A percentile compares a stretch with the other conserved stretches of the same genome.
phyloP scores from a whole-genome alignment of 768 basidiomycete species.

The Pholiota conissans region DNA sequence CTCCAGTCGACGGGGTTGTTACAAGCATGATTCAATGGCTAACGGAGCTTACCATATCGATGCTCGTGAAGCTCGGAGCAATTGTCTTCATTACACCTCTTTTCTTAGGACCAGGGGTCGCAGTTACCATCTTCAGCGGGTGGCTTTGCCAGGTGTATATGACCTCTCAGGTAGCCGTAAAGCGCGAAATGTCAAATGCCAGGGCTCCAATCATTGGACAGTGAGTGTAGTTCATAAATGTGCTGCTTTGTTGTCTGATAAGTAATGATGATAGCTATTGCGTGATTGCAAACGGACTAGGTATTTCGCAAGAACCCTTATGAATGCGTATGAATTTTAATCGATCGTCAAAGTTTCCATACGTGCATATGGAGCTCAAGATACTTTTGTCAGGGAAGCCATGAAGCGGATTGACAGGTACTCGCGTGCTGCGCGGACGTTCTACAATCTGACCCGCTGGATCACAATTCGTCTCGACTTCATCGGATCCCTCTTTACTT shows the following conservation, averaged over 20 bases:
- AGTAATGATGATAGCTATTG: slow-evolving; percentile 37
- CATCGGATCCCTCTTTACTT: slow-evolving; percentile 53
- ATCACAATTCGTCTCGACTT: slow-evolving; percentile 52
- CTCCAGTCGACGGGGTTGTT: slow-evolving; percentile 47
- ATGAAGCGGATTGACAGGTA: slow-evolving; percentile 53
- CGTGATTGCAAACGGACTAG: slow-evolving; percentile 56
- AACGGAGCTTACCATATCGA: slow-evolving; percentile 11
- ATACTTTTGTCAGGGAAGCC: slow-evolving; percentile 42
- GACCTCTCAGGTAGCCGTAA: slow-evolving; percentile 43
- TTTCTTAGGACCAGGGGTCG: slow-evolving; percentile 32
- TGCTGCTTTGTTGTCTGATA: too few species aligned
- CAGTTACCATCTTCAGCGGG: slow-evolving; percentile 18
- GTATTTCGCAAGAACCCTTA: slow-evolving; percentile 26
- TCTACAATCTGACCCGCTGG: slow-evolving; percentile 51
- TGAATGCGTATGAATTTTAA: too few species aligned
- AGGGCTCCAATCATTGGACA: slow-evolving; percentile 43
- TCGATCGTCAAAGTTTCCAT: slow-evolving; percentile 41
- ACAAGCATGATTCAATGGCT: slow-evolving; percentile 28
- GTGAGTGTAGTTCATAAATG: slow-evolving; percentile 34
- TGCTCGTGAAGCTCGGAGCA: slow-evolving; percentile 41
- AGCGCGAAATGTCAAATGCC: slow-evolving; percentile 44
- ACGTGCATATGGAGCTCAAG: slow-evolving; percentile 61
- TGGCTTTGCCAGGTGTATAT: slow-evolving; percentile 39
- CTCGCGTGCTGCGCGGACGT: slow-evolving; percentile 39
- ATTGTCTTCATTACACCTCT: slow-evolving; percentile 42